Percentiles rank a stretch among this genome's conserved stretches.
Evolutionary conservation across 306 rosid species (phyloP).

Genomic region (Inga leiocalycina): DNA sequence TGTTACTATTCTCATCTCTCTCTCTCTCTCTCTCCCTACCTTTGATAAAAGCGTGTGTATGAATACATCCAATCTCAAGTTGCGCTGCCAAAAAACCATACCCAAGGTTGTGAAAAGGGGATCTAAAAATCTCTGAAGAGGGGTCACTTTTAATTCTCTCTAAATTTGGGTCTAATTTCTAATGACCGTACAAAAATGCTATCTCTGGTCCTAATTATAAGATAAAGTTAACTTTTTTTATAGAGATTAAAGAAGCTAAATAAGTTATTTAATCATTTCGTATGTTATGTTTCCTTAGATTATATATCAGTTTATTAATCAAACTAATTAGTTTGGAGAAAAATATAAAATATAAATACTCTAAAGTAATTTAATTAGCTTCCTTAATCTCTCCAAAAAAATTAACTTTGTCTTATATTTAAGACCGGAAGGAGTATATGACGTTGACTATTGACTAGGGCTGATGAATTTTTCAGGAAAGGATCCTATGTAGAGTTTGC

Average conservation of each 20-base stretch:
- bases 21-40: background rate
- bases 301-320: no score
- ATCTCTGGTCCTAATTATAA: no score
- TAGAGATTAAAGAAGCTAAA: no score
- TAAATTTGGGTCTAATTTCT: background rate
- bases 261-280: no score
- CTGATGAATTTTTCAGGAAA: conserved; percentile 52
- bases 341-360: no score
- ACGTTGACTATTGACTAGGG: background rate
- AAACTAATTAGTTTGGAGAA: no score
- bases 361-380: no score
- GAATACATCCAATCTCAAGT: background rate
- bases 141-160: background rate
- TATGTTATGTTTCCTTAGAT: no score
- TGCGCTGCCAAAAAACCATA: background rate
- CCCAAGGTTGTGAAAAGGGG: background rate
- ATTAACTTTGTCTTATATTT: no score
- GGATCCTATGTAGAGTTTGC: conserved; percentile 70
- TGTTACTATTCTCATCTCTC: background rate
- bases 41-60: background rate
- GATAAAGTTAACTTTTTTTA: no score
- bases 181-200: background rate
- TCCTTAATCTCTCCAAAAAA: no score
- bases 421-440: no score
- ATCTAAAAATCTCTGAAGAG: background rate